These are phyloP conservation scores for Hortiboletus rubellus DNA, from an alignment of 1,284 basidiomycete species.

Conservation along the genomic window DNA sequence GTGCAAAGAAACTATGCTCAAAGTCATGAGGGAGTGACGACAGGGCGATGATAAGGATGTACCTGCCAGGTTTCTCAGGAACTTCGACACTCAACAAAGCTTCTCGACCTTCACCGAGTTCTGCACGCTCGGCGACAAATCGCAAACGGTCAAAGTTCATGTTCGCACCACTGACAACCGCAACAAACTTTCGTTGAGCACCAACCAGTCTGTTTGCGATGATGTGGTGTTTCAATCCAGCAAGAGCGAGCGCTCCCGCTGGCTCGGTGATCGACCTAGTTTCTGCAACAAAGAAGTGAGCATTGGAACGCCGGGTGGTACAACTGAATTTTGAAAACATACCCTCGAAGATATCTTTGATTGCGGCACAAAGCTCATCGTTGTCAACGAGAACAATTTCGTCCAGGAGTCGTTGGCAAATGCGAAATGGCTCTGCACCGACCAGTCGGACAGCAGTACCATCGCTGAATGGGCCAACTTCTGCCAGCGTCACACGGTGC, in stretches of 20 bases:
- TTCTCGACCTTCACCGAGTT: slow-evolving; percentile 94
- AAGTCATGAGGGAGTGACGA: slow-evolving; percentile 8
- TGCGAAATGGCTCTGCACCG: slow-evolving; percentile 92
- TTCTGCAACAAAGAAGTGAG: slow-evolving; percentile 50
- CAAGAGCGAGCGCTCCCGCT: slow-evolving; percentile 92
- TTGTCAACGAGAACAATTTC: slow-evolving; percentile 86
- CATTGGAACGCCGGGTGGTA: slow-evolving; percentile 1
- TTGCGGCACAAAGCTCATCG: slow-evolving; percentile 97
- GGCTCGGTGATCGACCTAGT: slow-evolving; percentile 96
- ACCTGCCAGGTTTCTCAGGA: slow-evolving; percentile 90
- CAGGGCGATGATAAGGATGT: slow-evolving; percentile 23
- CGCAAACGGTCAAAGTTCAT: slow-evolving; percentile 98
- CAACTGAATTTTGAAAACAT: slow-evolving; percentile 17
- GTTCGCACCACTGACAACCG: slow-evolving; percentile 93
- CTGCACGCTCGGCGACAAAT: slow-evolving; percentile 97
- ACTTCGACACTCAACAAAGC: slow-evolving; percentile 92
- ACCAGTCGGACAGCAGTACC: slow-evolving; percentile 99
- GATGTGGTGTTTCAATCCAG: slow-evolving; percentile 91
- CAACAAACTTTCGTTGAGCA: slow-evolving; percentile 86
- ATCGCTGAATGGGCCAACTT: slow-evolving; percentile 97
- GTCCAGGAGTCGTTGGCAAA: slow-evolving; percentile 87
- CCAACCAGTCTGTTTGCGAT: slow-evolving; percentile 78
- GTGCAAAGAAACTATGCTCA: slow-evolving; percentile 74
- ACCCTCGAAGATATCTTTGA: slow-evolving; percentile 99
- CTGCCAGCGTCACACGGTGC: slow-evolving; percentile 78